These are phyloP conservation scores for Solanum stenotomum DNA, from an alignment of 257 asterid genomes.

Conservation along the genomic window DNA sequence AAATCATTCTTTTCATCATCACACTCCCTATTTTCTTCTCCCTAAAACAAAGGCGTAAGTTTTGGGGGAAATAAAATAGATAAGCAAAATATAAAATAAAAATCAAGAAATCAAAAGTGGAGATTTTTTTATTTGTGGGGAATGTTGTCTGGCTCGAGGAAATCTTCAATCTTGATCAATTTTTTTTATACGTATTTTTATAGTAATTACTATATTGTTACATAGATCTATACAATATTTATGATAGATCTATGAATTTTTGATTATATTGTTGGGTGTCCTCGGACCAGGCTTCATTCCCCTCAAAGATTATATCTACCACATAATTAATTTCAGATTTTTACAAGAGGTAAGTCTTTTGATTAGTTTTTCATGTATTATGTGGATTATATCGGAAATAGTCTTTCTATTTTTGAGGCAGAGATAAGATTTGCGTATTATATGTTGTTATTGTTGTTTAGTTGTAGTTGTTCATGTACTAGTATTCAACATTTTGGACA, in stretches of 20 bases:
- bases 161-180: slow-evolving; percentile 5
- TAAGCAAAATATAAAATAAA: not conserved
- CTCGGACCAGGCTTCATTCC: slow-evolving; percentile 37
- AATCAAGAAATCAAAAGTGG: not conserved
- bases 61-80: slow-evolving; percentile 35
- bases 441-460: not conserved
- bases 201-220: not conserved
- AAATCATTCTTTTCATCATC: slow-evolving; percentile 3
- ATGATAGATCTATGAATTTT: not conserved
- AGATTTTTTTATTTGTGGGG: slow-evolving; percentile 20
- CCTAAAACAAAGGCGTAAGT: slow-evolving; percentile 48
- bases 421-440: not conserved
- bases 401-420: not conserved
- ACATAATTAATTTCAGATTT: not conserved
- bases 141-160: slow-evolving; percentile 38
- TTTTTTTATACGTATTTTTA: not conserved
- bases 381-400: not conserved
- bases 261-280: not conserved
- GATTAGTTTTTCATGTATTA: not conserved
- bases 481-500: not conserved
- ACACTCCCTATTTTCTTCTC: not conserved
- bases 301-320: slow-evolving; percentile 8
- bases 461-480: not conserved
- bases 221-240: not conserved
- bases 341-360: not conserved